Conservation (phyloP, 768 basidiomycete genomes). For the Amanita pseudoporphyria region DNA sequence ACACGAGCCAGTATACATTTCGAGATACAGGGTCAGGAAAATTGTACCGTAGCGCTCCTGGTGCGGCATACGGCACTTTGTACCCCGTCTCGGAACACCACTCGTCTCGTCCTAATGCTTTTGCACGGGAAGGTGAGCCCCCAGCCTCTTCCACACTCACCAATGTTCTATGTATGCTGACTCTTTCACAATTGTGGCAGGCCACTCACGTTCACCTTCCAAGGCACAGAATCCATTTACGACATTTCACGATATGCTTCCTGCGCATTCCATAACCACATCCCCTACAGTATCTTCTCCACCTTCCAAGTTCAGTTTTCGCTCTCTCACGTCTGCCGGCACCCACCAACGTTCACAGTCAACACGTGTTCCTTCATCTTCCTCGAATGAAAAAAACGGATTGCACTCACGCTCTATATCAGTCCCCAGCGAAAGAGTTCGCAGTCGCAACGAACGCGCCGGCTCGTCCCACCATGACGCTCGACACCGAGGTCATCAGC, state of each 20-base stretch:
- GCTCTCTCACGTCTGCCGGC: conserved; percentile 5
- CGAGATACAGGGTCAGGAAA: conserved; percentile 30
- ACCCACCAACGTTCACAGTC: conserved; percentile 8
- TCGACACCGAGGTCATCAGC: not conserved
- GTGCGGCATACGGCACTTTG: conserved; percentile 34
- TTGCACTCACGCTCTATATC: conserved; percentile 5
- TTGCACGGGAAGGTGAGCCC: conserved; percentile 11
- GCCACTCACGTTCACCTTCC: not conserved
- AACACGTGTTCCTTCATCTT: conserved; percentile 1
- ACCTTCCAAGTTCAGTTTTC: conserved; percentile 11
- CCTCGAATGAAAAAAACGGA: not conserved
- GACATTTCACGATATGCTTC: conserved; percentile 40
- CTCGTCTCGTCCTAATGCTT: conserved; percentile 15
- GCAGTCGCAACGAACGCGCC: not conserved
- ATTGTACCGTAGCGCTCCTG: conserved; percentile 34
- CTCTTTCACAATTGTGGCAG: not conserved
- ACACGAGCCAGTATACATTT: conserved; percentile 41
- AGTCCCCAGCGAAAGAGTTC: not conserved
- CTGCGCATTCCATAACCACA: conserved; percentile 33
- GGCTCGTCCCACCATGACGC: not conserved
- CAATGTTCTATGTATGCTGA: not conserved
- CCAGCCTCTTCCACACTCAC: not conserved
- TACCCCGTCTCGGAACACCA: conserved; percentile 20
- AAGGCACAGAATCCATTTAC: conserved; percentile 14
- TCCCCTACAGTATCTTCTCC: conserved; percentile 16